phyloP scores from a whole-genome alignment of 106 monocot species.

The Platanthera guangdongensis region DNA sequence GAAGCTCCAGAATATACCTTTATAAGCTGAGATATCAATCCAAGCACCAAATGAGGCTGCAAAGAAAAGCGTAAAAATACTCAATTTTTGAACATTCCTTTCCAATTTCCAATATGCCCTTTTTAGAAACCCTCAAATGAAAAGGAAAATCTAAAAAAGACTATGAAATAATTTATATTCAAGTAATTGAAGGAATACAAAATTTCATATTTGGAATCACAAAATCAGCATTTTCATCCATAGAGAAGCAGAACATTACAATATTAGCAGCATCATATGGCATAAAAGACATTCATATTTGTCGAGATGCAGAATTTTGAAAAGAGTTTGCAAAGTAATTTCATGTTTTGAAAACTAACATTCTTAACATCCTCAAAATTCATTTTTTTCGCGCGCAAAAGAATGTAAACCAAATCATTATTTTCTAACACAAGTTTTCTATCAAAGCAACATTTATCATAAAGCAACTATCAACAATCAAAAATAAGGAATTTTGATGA shows the following conservation, averaged over 20 bases:
- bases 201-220: not conserved
- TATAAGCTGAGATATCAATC: constrained; percentile 96
- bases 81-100: not conserved
- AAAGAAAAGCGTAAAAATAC: constrained; percentile 6
- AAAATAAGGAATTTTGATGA: not conserved
- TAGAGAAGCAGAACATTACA: not conserved
- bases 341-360: not conserved
- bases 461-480: not conserved
- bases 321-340: not conserved
- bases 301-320: not conserved
- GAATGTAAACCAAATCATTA: not conserved
- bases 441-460: not conserved
- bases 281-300: not conserved
- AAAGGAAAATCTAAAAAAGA: not conserved
- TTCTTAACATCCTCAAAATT: not conserved
- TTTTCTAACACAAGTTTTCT: not conserved
- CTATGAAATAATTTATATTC: not conserved
- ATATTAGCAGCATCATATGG: not conserved
- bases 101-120: not conserved
- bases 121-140: not conserved
- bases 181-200: not conserved
- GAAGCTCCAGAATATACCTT: constrained; percentile 42
- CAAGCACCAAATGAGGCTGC: constrained; percentile 94
- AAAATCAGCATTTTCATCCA: not conserved
- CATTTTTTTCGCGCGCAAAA: not conserved